Conservation (phyloP, 176 grass and related monocot genomes). For the Oryza nivara region DNA sequence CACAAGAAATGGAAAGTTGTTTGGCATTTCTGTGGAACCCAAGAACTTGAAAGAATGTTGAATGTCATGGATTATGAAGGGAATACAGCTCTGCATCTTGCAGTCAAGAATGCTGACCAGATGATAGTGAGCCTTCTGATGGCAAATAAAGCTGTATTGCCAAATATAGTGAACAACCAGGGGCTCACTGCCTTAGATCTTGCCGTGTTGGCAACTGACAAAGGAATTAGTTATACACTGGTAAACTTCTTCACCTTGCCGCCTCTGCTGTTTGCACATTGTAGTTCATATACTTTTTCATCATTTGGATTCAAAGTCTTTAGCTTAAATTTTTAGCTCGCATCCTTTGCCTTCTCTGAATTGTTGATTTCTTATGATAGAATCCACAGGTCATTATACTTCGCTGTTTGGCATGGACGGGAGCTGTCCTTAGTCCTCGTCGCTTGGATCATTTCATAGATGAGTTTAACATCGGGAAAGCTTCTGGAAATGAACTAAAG, state of each 20-base stretch:
- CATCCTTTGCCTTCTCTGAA: conserved; percentile 48
- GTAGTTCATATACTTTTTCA: conserved; percentile 1
- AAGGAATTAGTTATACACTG: conserved; percentile 55
- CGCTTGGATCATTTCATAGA: conserved; percentile 59
- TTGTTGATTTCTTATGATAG: conserved; percentile 58
- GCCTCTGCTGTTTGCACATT: conserved; percentile 20
- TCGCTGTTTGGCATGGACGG: conserved; percentile 62
- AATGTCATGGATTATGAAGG: conserved; percentile 76
- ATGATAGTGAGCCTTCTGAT: conserved; percentile 63
- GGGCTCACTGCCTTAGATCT: conserved; percentile 74
- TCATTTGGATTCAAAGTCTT: not conserved
- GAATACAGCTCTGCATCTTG: conserved; percentile 82
- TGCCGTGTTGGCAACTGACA: conserved; percentile 53
- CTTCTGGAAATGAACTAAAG: conserved; percentile 52
- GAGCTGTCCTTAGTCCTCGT: conserved; percentile 60
- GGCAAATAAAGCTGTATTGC: conserved; percentile 41
- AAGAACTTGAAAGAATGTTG: conserved; percentile 55
- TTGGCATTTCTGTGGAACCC: conserved; percentile 40
- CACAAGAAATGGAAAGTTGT: conserved; percentile 56
- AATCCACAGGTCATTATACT: conserved; percentile 73
- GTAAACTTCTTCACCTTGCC: conserved; percentile 41
- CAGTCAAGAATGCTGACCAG: conserved; percentile 44
- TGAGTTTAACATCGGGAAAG: conserved; percentile 48
- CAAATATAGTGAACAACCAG: conserved; percentile 66
- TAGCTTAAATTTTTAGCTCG: not conserved